phyloP scores from a whole-genome alignment of 352 stramenopile species.

The Phytophthora hibernalis region DNA sequence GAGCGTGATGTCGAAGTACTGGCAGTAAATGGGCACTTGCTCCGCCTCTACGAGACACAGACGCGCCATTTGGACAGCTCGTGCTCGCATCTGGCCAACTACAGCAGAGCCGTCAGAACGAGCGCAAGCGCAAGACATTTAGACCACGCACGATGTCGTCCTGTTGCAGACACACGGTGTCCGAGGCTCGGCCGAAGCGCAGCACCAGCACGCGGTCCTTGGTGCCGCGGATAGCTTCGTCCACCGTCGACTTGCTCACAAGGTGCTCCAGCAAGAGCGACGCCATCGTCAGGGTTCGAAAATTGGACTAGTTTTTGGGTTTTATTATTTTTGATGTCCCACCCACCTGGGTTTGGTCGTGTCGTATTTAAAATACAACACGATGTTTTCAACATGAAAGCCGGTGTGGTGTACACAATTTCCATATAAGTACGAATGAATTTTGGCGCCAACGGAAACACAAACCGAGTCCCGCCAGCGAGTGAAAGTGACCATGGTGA shows the following conservation, averaged over 20 bases:
- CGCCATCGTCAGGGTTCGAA: constrained; percentile 64
- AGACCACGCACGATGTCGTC: constrained; percentile 75
- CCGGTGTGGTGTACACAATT: constrained; percentile 2
- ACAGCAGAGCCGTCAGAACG: not conserved
- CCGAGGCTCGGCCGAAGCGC: constrained; percentile 73
- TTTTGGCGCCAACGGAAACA: constrained; percentile 36
- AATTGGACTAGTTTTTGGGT: too few relatives aligned
- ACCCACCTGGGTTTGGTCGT: too few relatives aligned
- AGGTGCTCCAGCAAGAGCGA: constrained; percentile 80
- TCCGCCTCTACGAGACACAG: constrained; percentile 82
- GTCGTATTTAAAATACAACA: not conserved
- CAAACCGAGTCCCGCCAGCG: constrained; percentile 8
- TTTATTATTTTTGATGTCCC: too few relatives aligned
- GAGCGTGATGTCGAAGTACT: constrained; percentile 91
- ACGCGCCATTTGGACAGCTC: constrained; percentile 84
- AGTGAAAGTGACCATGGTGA: constrained; percentile 68
- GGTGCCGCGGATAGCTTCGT: constrained; percentile 79
- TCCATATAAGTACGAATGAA: constrained; percentile 7
- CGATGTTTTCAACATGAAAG: not conserved
- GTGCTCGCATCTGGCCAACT: constrained; percentile 80
- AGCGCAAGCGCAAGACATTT: not conserved
- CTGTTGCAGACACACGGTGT: constrained; percentile 82
- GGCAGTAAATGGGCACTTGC: constrained; percentile 76
- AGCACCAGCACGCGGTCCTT: constrained; percentile 87
- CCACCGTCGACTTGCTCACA: constrained; percentile 65